phyloP scores from a whole-genome alignment of 257 asterid species.

The Ilex aquifolium region DNA sequence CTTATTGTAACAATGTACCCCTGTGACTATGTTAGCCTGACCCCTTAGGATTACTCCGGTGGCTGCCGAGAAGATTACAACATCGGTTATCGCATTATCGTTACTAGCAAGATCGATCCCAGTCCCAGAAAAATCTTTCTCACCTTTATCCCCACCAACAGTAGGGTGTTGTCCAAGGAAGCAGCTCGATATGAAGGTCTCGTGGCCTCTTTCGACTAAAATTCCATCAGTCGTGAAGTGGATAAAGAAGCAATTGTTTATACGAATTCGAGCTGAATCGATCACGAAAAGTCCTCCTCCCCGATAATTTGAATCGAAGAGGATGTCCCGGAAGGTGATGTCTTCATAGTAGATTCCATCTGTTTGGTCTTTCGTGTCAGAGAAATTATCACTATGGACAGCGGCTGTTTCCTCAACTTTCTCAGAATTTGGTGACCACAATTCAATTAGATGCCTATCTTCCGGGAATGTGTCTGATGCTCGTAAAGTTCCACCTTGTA shows the following conservation, averaged over 20 bases:
- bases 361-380: slow-evolving; percentile 23
- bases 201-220: slow-evolving; percentile 49
- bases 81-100: slow-evolving; percentile 50
- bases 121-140: slow-evolving; percentile 32
- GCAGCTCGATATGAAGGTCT: slow-evolving; percentile 38
- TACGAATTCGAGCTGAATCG: slow-evolving; percentile 44
- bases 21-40: slow-evolving; percentile 42
- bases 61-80: slow-evolving; percentile 48
- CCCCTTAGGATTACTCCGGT: slow-evolving; percentile 41
- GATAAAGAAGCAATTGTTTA: slow-evolving; percentile 38
- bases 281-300: slow-evolving; percentile 47
- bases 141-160: slow-evolving; percentile 40
- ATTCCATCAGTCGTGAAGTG: slow-evolving; percentile 47
- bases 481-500: slow-evolving; percentile 45
- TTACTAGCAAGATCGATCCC: slow-evolving; percentile 57
- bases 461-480: slow-evolving; percentile 52
- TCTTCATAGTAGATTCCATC: slow-evolving; percentile 42
- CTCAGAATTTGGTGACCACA: slow-evolving; percentile 40
- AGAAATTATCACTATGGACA: neutral
- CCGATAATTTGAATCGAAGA: slow-evolving; percentile 43
- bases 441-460: slow-evolving; percentile 44
- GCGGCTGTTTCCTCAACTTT: slow-evolving; percentile 1
- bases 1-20: slow-evolving; percentile 60
- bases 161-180: slow-evolving; percentile 64
- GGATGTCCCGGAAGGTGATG: slow-evolving; percentile 48